Base-by-base conservation (phyloP, 1,284 basidiomycete genomes). In the Volvariella volvacea region DNA sequence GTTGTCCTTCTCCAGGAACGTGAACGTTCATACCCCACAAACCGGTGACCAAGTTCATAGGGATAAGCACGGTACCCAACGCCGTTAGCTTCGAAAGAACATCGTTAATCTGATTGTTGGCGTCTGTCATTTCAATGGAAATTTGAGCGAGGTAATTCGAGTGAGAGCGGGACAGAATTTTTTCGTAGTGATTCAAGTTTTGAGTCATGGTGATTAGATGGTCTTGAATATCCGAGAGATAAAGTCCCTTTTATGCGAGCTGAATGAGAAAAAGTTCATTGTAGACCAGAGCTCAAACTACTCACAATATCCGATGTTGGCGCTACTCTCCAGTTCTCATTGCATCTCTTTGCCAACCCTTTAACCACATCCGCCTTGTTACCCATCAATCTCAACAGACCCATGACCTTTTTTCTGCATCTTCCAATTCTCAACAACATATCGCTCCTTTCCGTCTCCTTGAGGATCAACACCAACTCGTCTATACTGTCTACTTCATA, bases 291-390 rank as follows among this genome's bases (percentile, higher is more conserved):
- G 39, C 7, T 41, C 15, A n/a, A 43, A 22, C 14, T 22, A 68
- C 84, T 55, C 51, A 90, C 94, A 52, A 99, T 99, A 62, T 99
- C 95, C 7, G 90, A 91, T 51, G 96, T 98, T 0, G 96, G 96
- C 12, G 96, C 95, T 7, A 99, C 89, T 45, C 89, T 83, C 96
- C 96, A 99, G 60, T 99, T 96, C 68, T 99, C 96, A 61, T 99
- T 99, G 61, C 94, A 95, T 51, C 95, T 77, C 68, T 99, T 99
- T 22, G 95, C 94, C 30, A 99, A 71, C 14, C 96, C 96, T 62
- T 99, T 99, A 51, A 99, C 96, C 49, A 99, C 96, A 61, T 99
- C 96, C 39, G 96, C 96, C 72, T 99, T 99, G 69, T 96, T 98
- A 31, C 96, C 96, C 95, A 99, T 98, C 43, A 99, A 69, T 52